A percentile compares a stretch with the other conserved stretches of the same genome.
phyloP scores from a whole-genome alignment of 805 yeast genomes.

The Starmerella bacillaris region DNA sequence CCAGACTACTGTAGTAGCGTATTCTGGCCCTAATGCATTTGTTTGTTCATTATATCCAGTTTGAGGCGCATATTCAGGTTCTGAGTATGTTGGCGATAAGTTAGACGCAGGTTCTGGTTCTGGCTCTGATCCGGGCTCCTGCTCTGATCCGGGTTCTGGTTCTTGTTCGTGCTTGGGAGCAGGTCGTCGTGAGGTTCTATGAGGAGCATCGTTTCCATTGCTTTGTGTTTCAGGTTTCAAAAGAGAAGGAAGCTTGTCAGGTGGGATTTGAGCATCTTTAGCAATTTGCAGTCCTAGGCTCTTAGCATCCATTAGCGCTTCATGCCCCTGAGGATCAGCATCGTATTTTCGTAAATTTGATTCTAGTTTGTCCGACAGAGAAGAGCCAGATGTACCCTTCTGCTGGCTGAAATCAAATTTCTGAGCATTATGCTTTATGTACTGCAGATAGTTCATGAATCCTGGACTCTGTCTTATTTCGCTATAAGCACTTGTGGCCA shows the following conservation, averaged over 20 bases:
- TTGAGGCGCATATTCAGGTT: too few species aligned
- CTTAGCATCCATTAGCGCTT: slow-evolving; percentile 4
- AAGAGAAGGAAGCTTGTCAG: not conserved
- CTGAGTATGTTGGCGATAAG: not conserved
- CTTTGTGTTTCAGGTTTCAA: not conserved
- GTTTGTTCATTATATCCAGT: not conserved
- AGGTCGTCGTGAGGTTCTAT: too few species aligned
- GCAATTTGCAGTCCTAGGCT: slow-evolving; percentile 4
- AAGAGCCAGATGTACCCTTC: too few species aligned
- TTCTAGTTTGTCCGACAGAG: not conserved
- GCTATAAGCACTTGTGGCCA: slow-evolving; percentile 9
- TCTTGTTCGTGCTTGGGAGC: not conserved
- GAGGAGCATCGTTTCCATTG: not conserved
- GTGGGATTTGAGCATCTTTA: slow-evolving; percentile 8
- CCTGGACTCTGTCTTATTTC: slow-evolving; percentile 7
- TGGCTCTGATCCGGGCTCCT: not conserved
- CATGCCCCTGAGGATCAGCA: slow-evolving; percentile 6
- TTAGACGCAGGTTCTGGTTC: not conserved
- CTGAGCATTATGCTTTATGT: slow-evolving; percentile 7
- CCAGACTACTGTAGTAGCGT: not conserved
- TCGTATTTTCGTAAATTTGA: not conserved
- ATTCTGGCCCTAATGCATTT: not conserved
- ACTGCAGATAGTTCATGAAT: slow-evolving; percentile 9
- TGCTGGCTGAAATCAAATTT: slow-evolving; percentile 4
- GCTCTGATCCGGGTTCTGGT: not conserved